Conservation (phyloP, 192 early-diverging fungal species). For the Backusella morwellensis region DNA sequence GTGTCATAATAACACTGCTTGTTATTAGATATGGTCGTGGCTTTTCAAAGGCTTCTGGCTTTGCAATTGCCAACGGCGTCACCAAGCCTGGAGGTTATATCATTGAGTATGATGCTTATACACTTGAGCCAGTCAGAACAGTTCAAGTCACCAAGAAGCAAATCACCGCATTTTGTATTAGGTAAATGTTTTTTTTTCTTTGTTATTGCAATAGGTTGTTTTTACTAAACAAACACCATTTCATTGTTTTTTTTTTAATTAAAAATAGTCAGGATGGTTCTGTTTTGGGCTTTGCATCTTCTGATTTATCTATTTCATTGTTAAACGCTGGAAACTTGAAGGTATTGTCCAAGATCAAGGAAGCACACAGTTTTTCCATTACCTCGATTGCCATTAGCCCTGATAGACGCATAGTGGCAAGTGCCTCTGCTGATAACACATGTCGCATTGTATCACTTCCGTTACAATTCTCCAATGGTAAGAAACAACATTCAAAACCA, state of each 20-base stretch:
- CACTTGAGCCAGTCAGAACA: slow-evolving; percentile 50
- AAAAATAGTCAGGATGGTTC: slow-evolving; percentile 61
- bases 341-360: slow-evolving; percentile 53
- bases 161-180: slow-evolving; percentile 65
- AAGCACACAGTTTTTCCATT: slow-evolving; percentile 79
- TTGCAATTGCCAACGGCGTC: slow-evolving; percentile 62
- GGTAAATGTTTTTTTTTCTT: slow-evolving; percentile 34
- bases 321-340: slow-evolving; percentile 51
- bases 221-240: neutral
- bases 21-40: slow-evolving; percentile 57
- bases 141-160: slow-evolving; percentile 52
- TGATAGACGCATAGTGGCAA: slow-evolving; percentile 63
- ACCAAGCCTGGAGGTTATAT: slow-evolving; percentile 54
- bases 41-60: slow-evolving; percentile 52
- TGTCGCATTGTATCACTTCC: slow-evolving; percentile 60
- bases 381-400: slow-evolving; percentile 74
- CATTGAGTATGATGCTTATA: slow-evolving; percentile 57
- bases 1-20: too few relatives aligned
- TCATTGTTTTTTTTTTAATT: slow-evolving; percentile 2
- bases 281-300: slow-evolving; percentile 67
- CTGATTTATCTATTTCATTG: slow-evolving; percentile 71
- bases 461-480: slow-evolving; percentile 32
- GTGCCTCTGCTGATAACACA: slow-evolving; percentile 81
- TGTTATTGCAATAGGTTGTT: neutral
- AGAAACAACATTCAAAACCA: neutral